Base-by-base conservation (phyloP, 2,329 filamentous ascomycete species). In the Bipolaris sorokiniana region DNA sequence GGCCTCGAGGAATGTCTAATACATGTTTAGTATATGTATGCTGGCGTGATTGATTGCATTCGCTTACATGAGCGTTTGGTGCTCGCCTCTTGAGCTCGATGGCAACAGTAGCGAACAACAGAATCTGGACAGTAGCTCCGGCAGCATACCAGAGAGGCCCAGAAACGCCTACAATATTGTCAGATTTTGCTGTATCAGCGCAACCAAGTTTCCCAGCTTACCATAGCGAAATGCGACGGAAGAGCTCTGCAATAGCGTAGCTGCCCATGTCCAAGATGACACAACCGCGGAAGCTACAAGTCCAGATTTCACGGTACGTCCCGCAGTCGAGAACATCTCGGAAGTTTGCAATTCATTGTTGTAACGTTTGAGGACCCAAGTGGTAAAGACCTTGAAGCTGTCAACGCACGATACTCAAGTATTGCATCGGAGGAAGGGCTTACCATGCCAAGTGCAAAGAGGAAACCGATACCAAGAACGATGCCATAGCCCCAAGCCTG, bases 1-100 rank as follows among this genome's bases (percentile, higher is more conserved):
- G 42, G 91, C 90, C 79, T 96, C 92, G 7, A 96, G 84, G 75
- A 92, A 92, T 0, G 85, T 88, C 67, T 96, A 90, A 9, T 90
- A 9, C 1, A 10, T 46, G 6, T 46, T 66, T 9, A 65, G 56
- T 15, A 13, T 22, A 6, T 18, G n/a, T 9, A 1, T 2, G n/a
- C 0, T 22, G 2, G 4, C 5, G 3, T 10, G 4, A 9, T n/a
- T n/a, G 5, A n/a, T 1, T 4, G 6, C 13, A 2, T 11, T 1
- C 16, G 56, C 66, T 48, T 49, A 69, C 69, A 55, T 73, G 71
- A 18, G 70, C 69, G 28, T 72, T 69, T 1, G 71, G 72, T 13
- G 71, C 72, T 61, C 71, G 63, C 31, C 71, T 65, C 53, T 74
- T 74, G 51, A 74, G 46, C 42, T 75, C 71, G 38, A 74, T 73